Evolutionary conservation across 2,329 filamentous ascomycete genomes (phyloP).

Genomic region (Aplosporella prunicola): DNA sequence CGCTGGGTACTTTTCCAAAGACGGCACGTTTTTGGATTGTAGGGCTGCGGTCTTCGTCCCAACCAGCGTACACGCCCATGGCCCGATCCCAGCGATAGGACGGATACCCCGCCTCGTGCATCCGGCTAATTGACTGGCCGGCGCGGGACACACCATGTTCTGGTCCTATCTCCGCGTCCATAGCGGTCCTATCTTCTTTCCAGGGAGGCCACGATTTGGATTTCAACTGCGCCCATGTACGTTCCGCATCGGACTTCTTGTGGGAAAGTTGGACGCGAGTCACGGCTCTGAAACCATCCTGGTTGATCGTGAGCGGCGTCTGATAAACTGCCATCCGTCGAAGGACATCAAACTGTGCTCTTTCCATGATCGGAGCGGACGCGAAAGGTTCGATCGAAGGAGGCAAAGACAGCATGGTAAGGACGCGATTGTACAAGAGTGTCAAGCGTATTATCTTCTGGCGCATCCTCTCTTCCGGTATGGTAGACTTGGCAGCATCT

Average conservation of each 20-base stretch:
- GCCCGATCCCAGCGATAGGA: conserved; percentile 42
- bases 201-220: conserved; percentile 55
- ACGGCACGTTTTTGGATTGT: conserved; percentile 53
- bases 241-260: conserved; percentile 46
- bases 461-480: background rate
- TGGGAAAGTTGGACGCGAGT: conserved; percentile 48
- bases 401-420: conserved; percentile 41
- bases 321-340: conserved; percentile 46
- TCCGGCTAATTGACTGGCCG: conserved; percentile 44
- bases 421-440: conserved; percentile 39
- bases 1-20: no score
- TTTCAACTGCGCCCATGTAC: conserved; percentile 50
- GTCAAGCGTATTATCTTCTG: conserved; percentile 17
- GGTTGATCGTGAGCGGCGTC: conserved; percentile 47
- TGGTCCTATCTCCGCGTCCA: conserved; percentile 48
- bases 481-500: background rate
- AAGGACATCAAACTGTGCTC: conserved; percentile 48
- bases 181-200: conserved; percentile 52
- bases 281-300: conserved; percentile 48
- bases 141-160: conserved; percentile 50
- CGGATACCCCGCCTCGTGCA: conserved; percentile 51
- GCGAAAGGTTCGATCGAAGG: conserved; percentile 41
- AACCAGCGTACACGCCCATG: conserved; percentile 48
- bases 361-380: conserved; percentile 41
- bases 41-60: conserved; percentile 54